These are phyloP conservation scores for Fonsecaea multimorphosa DNA, from an alignment of 2,329 filamentous ascomycete species.

Conservation along the genomic window DNA sequence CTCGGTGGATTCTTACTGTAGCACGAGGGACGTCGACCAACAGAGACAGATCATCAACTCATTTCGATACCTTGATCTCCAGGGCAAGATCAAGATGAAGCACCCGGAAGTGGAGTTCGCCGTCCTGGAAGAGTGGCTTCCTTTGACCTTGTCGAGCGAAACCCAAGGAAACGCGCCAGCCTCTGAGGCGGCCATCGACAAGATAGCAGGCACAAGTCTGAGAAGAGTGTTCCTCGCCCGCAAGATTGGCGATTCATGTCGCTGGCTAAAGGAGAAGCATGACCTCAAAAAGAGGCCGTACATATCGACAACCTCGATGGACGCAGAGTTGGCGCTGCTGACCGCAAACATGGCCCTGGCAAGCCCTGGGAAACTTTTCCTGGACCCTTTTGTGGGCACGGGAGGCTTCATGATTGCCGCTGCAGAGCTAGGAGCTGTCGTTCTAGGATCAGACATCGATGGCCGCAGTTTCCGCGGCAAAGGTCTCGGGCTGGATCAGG, in stretches of 20 bases:
- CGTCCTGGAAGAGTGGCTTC: slow-evolving; percentile 80
- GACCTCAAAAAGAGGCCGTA: slow-evolving; percentile 93
- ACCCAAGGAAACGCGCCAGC: slow-evolving; percentile 36
- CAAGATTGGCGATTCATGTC: slow-evolving; percentile 68
- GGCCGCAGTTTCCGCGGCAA: slow-evolving; percentile 81
- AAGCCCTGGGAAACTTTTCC: slow-evolving; percentile 81
- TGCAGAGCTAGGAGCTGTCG: slow-evolving; percentile 83
- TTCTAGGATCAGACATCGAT: slow-evolving; percentile 91
- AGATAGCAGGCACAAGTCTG: slow-evolving; percentile 53
- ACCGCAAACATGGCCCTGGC: slow-evolving; percentile 91
- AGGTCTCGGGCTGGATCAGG: slow-evolving; percentile 44
- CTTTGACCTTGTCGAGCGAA: slow-evolving; percentile 78
- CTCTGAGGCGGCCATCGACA: background rate
- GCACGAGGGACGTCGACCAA: slow-evolving; percentile 66
- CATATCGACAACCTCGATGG: slow-evolving; percentile 97
- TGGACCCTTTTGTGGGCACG: slow-evolving; percentile 94
- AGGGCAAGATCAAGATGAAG: slow-evolving; percentile 78
- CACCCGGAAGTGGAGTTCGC: slow-evolving; percentile 75
- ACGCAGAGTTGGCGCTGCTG: slow-evolving; percentile 86
- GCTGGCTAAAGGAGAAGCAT: slow-evolving; percentile 73
- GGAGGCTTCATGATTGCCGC: slow-evolving; percentile 91
- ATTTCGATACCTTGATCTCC: slow-evolving; percentile 78
- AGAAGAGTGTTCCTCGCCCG: slow-evolving; percentile 74
- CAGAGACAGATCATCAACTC: slow-evolving; percentile 80
- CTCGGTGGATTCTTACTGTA: slow-evolving; percentile 79